phyloP scores from a whole-genome alignment of 2,329 filamentous ascomycete species.

The Xylaria multiplex region DNA sequence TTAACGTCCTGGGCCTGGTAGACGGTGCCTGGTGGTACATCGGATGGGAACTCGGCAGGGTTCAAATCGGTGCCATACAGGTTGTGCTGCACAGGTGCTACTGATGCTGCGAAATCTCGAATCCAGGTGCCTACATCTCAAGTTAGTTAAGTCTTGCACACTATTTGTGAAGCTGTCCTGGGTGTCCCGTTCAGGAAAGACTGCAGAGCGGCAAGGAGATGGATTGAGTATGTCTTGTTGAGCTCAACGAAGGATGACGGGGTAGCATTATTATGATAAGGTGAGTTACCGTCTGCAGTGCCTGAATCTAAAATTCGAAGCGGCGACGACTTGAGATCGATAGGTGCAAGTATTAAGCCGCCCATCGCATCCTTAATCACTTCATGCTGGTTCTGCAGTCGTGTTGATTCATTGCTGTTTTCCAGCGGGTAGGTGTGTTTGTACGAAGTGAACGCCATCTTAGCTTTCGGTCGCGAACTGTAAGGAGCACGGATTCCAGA shows the following conservation, averaged over 20 bases:
- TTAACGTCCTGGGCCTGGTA: constrained; percentile 13
- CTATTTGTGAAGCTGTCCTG: too few species aligned
- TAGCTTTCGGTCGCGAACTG: too few species aligned
- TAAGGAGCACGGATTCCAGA: too few species aligned
- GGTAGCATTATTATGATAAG: background rate
- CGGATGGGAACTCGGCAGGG: background rate
- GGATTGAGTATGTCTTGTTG: too few species aligned
- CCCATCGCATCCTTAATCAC: constrained; percentile 14
- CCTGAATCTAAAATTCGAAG: constrained; percentile 18
- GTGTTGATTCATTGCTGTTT: background rate
- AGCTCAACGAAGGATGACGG: too few species aligned
- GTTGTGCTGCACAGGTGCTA: background rate
- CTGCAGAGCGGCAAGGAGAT: background rate
- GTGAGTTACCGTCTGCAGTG: constrained; percentile 18
- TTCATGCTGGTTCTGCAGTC: constrained; percentile 15
- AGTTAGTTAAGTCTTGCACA: too few species aligned
- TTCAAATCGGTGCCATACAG: constrained; percentile 4
- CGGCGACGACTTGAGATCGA: background rate
- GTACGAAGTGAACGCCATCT: too few species aligned
- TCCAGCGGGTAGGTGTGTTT: constrained; percentile 16
- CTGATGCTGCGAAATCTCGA: background rate
- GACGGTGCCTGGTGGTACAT: background rate
- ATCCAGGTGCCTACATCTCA: constrained; percentile 11
- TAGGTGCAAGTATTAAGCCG: constrained; percentile 1
- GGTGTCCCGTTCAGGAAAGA: background rate